Conservation (phyloP, 108 stramenopile genomes). For the Skeletonema costatum region DNA sequence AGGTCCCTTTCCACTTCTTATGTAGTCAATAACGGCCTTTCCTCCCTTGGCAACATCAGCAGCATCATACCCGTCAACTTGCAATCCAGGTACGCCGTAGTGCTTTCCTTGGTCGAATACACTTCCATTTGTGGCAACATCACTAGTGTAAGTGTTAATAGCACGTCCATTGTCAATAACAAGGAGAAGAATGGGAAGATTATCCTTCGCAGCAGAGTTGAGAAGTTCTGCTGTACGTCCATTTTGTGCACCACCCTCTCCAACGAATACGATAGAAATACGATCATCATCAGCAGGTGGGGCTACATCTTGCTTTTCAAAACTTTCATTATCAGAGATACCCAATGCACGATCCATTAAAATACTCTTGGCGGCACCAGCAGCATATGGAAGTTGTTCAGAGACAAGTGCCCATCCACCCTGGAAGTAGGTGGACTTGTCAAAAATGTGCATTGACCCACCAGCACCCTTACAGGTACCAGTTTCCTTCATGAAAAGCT, state of each 20-base stretch:
- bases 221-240: constrained; percentile 96
- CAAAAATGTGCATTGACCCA: constrained; percentile 99
- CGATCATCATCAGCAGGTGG: constrained; percentile 90
- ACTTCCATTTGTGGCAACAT: constrained; percentile 92
- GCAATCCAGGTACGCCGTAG: constrained; percentile 95
- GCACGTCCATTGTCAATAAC: constrained; percentile 98
- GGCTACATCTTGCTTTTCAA: constrained; percentile 82
- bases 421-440: constrained; percentile 92
- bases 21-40: constrained; percentile 96
- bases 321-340: constrained; percentile 76
- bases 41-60: constrained; percentile 95
- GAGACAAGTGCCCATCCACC: constrained; percentile 98
- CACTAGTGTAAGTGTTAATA: constrained; percentile 98
- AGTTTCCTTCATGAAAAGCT: constrained; percentile 97
- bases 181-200: constrained; percentile 91
- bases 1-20: constrained; percentile 91
- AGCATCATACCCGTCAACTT: constrained; percentile 91
- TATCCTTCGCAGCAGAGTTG: constrained; percentile 96
- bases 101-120: constrained; percentile 94
- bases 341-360: constrained; percentile 91
- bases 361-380: constrained; percentile 95
- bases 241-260: constrained; percentile 96
- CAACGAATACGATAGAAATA: constrained; percentile 93
- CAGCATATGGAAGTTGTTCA: constrained; percentile 97
- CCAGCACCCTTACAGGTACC: constrained; percentile 97